Percentiles rank a stretch among this genome's conserved stretches.
Conservation (phyloP, 495 filamentous ascomycete species). For the Darksidea phi region DNA sequence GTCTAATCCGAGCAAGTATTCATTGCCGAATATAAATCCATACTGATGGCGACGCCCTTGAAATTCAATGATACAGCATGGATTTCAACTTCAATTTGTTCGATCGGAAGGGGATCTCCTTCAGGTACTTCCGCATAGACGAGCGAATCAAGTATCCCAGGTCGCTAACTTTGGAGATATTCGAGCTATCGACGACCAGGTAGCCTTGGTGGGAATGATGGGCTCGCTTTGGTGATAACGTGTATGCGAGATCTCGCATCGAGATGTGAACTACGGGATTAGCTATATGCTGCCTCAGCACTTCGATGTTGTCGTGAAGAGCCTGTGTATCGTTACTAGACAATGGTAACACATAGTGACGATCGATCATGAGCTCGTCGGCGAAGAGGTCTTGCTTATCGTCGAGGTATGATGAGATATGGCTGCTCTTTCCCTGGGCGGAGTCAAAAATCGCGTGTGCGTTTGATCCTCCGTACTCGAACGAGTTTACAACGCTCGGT, state of each 20-base stretch:
- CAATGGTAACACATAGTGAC: slow-evolving; percentile 22
- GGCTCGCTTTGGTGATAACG: slow-evolving; percentile 30
- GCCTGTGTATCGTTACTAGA: slow-evolving; percentile 41
- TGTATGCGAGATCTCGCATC: slow-evolving; percentile 34
- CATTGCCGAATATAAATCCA: slow-evolving; percentile 5
- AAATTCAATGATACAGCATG: slow-evolving; percentile 10
- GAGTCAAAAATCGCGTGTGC: slow-evolving; percentile 22
- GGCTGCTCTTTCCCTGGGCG: background rate
- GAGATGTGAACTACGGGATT: slow-evolving; percentile 10
- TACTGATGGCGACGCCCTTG: background rate
- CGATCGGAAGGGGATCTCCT: background rate
- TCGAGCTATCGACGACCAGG: background rate
- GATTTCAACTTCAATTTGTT: slow-evolving; percentile 11
- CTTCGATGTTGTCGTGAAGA: slow-evolving; percentile 33
- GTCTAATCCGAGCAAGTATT: slow-evolving; percentile 11
- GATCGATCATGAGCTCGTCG: slow-evolving; percentile 3
- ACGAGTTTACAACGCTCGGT: slow-evolving; percentile 40
- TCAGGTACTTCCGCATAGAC: background rate
- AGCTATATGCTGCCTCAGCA: slow-evolving; percentile 3
- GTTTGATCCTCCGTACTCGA: slow-evolving; percentile 35
- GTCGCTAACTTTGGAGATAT: background rate
- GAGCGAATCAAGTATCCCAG: background rate
- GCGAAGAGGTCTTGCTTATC: background rate
- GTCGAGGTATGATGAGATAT: slow-evolving; percentile 8
- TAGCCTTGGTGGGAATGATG: slow-evolving; percentile 32